A percentile compares a stretch with the other conserved stretches of the same genome.
phyloP scores from a whole-genome alignment of 805 yeast species.

The Millerozyma miso region DNA sequence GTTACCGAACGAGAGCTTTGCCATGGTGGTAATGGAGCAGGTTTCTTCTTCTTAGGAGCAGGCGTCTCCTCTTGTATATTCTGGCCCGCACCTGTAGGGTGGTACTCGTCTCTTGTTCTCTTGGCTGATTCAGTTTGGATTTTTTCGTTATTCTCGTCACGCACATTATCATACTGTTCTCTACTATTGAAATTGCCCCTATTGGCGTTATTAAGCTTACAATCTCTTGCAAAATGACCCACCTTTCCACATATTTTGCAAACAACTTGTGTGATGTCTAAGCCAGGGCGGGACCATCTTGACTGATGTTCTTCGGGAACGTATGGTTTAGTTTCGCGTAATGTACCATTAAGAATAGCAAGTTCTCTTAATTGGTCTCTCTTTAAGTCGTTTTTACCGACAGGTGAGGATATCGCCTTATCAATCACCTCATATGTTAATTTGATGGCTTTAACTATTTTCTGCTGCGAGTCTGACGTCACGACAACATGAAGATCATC shows the following conservation, averaged over 20 bases:
- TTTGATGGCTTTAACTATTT: constrained; percentile 68
- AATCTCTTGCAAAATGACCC: constrained; percentile 89
- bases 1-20: constrained; percentile 7
- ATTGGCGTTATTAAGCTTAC: constrained; percentile 46
- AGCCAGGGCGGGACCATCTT: constrained; percentile 14
- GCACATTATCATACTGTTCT: not conserved
- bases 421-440: constrained; percentile 73
- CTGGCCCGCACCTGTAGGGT: not conserved
- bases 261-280: constrained; percentile 51
- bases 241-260: constrained; percentile 76
- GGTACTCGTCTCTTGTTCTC: constrained; percentile 6
- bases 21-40: constrained; percentile 22
- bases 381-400: constrained; percentile 88
- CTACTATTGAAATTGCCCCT: not conserved
- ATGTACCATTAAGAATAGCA: constrained; percentile 92
- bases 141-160: not conserved
- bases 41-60: constrained; percentile 26
- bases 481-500: constrained; percentile 89
- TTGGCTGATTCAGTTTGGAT: not conserved
- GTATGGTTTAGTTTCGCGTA: constrained; percentile 71
- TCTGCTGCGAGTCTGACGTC: constrained; percentile 76
- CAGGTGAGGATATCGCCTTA: constrained; percentile 84
- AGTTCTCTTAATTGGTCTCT: constrained; percentile 86
- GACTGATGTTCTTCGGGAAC: constrained; percentile 30
- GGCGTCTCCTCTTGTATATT: constrained; percentile 8